These are phyloP conservation scores for Cladophialophora psammophila DNA, from an alignment of 2,329 filamentous ascomycete genomes.

Conservation along the genomic window DNA sequence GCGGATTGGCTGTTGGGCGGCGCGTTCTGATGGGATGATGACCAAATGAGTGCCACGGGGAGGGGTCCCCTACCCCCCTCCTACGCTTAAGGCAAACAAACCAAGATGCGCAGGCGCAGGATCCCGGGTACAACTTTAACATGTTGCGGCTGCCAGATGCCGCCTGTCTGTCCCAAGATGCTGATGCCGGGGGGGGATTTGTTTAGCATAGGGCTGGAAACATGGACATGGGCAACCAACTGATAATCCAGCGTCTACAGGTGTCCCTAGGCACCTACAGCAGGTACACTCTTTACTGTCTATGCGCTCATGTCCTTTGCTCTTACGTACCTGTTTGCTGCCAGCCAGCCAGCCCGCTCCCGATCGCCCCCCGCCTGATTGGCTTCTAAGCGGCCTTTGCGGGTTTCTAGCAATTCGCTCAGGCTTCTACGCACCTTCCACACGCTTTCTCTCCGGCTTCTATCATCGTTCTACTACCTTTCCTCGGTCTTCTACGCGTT, in stretches of 20 bases:
- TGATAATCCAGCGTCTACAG: not conserved
- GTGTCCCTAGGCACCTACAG: slow-evolving; percentile 58
- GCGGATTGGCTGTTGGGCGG: slow-evolving; percentile 21
- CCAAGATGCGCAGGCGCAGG: slow-evolving; percentile 10
- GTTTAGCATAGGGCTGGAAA: slow-evolving; percentile 6
- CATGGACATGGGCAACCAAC: not conserved
- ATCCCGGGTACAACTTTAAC: slow-evolving; percentile 2
- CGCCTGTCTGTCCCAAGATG: not conserved
- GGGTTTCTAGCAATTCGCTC: slow-evolving; percentile 25
- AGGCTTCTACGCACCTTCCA: slow-evolving; percentile 25
- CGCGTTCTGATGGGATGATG: slow-evolving; percentile 26
- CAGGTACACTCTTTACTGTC: not conserved
- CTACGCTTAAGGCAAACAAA: slow-evolving; percentile 4
- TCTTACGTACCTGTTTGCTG: slow-evolving; percentile 2
- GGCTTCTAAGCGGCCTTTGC: slow-evolving; percentile 19
- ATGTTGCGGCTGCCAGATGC: slow-evolving; percentile 2
- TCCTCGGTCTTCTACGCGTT: slow-evolving; percentile 29
- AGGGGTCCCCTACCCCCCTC: slow-evolving; percentile 16
- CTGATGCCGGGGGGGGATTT: not conserved
- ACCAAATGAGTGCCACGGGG: slow-evolving; percentile 29
- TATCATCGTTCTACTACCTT: slow-evolving; percentile 5
- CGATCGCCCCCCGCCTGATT: slow-evolving; percentile 19
- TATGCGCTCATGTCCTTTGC: slow-evolving; percentile 12
- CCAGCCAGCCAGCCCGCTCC: slow-evolving; percentile 76
- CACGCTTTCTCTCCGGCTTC: slow-evolving; percentile 22